Percentiles rank a stretch among this genome's conserved stretches.
phyloP scores from a whole-genome alignment of 148 eudicot species.

The Rhododendron ovatum region DNA sequence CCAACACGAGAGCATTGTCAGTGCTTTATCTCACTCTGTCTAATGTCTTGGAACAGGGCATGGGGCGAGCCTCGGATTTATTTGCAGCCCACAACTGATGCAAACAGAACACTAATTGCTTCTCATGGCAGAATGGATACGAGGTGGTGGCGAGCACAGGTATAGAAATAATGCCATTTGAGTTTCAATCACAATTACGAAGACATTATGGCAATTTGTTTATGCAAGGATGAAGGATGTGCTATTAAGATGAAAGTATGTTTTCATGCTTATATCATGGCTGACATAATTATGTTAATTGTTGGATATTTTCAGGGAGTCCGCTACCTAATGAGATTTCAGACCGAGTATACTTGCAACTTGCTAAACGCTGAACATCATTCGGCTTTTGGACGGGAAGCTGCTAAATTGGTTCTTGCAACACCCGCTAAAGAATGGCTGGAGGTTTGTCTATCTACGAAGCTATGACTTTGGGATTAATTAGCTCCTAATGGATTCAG shows the following conservation, averaged over 20 bases:
- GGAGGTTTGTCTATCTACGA: conserved; percentile 28
- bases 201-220: neutral
- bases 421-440: conserved; percentile 21
- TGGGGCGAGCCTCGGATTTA: conserved; percentile 96
- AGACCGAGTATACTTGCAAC: conserved; percentile 70
- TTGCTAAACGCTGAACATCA: conserved; percentile 79
- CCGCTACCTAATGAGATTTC: conserved; percentile 88
- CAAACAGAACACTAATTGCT: conserved; percentile 63
- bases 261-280: neutral
- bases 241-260: neutral
- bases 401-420: conserved; percentile 70
- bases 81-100: conserved; percentile 88
- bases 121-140: conserved; percentile 84
- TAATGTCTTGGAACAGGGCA: conserved; percentile 32
- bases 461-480: neutral
- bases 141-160: conserved; percentile 99
- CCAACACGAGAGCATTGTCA: neutral
- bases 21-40: neutral
- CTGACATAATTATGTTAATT: neutral
- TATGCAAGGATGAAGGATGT: neutral
- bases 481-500: neutral
- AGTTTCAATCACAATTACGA: neutral
- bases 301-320: conserved; percentile 48
- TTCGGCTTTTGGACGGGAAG: conserved; percentile 76
- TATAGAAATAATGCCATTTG: neutral